phyloP scores from a whole-genome alignment of 306 rosid genomes.

The Echinosophora koreensis region DNA sequence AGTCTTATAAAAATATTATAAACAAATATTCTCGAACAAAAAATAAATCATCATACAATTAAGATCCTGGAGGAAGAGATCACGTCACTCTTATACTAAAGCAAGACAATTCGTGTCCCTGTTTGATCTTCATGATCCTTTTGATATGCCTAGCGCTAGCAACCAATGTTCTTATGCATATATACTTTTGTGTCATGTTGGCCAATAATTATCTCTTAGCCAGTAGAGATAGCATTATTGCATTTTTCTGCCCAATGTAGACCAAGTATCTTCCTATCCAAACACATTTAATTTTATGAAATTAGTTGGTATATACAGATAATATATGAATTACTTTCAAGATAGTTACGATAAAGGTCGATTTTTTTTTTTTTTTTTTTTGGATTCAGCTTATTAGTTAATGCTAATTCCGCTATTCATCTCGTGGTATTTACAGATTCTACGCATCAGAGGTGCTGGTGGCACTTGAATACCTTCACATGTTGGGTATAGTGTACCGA shows the following conservation, averaged over 20 bases:
- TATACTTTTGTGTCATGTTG: slow-evolving; percentile 35
- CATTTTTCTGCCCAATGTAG: slow-evolving; percentile 19
- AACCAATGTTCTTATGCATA: slow-evolving; percentile 44
- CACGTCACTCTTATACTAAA: slow-evolving; percentile 13
- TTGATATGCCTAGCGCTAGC: slow-evolving; percentile 40
- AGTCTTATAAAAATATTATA: background rate
- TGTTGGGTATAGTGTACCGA: slow-evolving; percentile 92
- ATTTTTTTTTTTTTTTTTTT: no score
- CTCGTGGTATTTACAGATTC: slow-evolving; percentile 57
- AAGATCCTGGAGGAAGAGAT: background rate
- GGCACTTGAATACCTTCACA: slow-evolving; percentile 89
- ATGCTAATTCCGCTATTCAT: slow-evolving; percentile 17
- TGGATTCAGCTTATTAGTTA: background rate
- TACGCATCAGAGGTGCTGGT: slow-evolving; percentile 82
- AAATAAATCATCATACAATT: no score
- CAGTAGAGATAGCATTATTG: slow-evolving; percentile 37
- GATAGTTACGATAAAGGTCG: no score
- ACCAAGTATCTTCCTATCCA: slow-evolving; percentile 30
- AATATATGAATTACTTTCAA: no score
- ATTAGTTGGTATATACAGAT: no score
- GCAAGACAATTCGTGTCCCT: slow-evolving; percentile 27
- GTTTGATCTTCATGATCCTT: slow-evolving; percentile 40
- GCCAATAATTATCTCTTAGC: slow-evolving; percentile 43
- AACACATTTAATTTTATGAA: background rate
- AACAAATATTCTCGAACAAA: background rate